A percentile compares a stretch with the other conserved stretches of the same genome.
Evolutionary conservation across 2,329 filamentous ascomycete species (phyloP).

Genomic region (Fusarium poae): DNA sequence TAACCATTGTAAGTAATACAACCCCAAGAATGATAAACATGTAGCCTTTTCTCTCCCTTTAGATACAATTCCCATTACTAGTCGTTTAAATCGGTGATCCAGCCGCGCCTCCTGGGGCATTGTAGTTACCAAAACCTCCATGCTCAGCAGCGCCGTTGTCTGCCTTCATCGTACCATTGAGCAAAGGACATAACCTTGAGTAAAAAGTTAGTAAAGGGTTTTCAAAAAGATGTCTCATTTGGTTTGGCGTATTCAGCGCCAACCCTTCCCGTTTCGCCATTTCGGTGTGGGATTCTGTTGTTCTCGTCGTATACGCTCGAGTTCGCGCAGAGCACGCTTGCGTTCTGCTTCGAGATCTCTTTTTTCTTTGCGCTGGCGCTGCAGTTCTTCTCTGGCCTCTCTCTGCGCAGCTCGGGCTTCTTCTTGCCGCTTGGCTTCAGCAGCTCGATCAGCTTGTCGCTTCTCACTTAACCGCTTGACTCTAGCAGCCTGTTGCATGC

Average conservation of each 20-base stretch:
- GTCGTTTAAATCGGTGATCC: constrained; percentile 51
- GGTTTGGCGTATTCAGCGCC: constrained; percentile 35
- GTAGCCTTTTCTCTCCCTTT: background rate
- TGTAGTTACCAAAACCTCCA: constrained; percentile 70
- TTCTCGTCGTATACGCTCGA: constrained; percentile 36
- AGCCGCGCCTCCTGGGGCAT: constrained; percentile 54
- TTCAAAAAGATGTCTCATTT: constrained; percentile 8
- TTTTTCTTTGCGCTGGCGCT: constrained; percentile 32
- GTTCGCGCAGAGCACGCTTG: constrained; percentile 24
- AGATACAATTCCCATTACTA: background rate
- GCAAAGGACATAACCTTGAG: constrained; percentile 81
- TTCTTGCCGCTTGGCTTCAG: constrained; percentile 26
- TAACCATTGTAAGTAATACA: constrained; percentile 19
- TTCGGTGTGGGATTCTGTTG: constrained; percentile 33
- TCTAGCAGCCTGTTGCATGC: constrained; percentile 35
- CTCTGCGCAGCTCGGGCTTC: constrained; percentile 36
- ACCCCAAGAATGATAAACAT: constrained; percentile 7
- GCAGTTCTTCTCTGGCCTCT: constrained; percentile 35
- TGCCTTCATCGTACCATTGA: constrained; percentile 83
- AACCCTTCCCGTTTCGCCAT: constrained; percentile 39
- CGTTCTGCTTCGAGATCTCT: constrained; percentile 28
- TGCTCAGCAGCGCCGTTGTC: constrained; percentile 68
- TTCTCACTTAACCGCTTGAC: constrained; percentile 32
- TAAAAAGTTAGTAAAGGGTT: constrained; percentile 42
- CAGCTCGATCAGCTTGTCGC: constrained; percentile 32